phyloP scores from a whole-genome alignment of 176 grass and related monocot genomes.

The Rhynchospora breviuscula region DNA sequence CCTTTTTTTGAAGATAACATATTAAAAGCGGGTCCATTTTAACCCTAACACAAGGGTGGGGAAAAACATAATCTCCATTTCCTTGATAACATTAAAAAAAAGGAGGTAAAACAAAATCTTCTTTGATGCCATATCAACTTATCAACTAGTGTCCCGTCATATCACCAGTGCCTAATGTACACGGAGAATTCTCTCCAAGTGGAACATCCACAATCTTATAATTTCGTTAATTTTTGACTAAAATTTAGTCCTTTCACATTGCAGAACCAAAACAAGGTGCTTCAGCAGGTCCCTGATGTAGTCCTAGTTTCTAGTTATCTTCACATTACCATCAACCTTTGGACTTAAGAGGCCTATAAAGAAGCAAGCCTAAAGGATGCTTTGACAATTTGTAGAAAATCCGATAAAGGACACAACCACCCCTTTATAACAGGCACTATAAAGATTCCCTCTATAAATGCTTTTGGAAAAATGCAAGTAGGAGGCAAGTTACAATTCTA shows the following conservation, averaged over 20 bases:
- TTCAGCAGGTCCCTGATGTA: too few relatives aligned
- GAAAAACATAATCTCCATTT: too few relatives aligned
- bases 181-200: not conserved
- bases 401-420: not conserved
- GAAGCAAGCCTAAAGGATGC: not conserved
- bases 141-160: not conserved
- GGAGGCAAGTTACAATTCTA: not conserved
- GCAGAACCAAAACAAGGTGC: not conserved
- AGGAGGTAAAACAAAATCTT: not conserved
- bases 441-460: not conserved
- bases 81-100: not conserved
- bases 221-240: not conserved
- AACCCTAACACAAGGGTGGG: too few relatives aligned
- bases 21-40: too few relatives aligned
- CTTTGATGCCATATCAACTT: not conserved
- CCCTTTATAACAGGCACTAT: not conserved
- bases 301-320: not conserved
- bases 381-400: slow-evolving; percentile 18
- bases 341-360: not conserved
- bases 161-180: not conserved
- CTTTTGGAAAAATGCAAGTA: not conserved
- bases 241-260: not conserved
- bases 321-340: not conserved
- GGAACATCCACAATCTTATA: not conserved
- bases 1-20: too few relatives aligned